A percentile compares a stretch with the other conserved stretches of the same genome.
Evolutionary conservation across 2,329 filamentous ascomycete genomes (phyloP).

Genomic region (Metarhizium rileyi): DNA sequence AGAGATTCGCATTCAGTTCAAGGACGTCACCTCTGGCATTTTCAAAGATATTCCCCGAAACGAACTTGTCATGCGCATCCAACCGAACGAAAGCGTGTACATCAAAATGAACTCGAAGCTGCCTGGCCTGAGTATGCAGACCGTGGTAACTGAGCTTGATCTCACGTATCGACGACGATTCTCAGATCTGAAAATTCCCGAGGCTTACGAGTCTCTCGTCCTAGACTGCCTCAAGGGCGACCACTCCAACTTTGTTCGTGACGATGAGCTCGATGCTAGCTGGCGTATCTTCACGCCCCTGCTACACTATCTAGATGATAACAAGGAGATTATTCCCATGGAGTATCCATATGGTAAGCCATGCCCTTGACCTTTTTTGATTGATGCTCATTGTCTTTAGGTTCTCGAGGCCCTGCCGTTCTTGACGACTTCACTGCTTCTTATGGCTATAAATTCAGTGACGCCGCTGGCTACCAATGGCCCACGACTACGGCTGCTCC

Average conservation of each 20-base stretch:
- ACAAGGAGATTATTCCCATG: conserved; percentile 99
- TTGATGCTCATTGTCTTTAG: conserved; percentile 38
- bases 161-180: conserved; percentile 96
- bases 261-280: conserved; percentile 92
- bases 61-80: conserved; percentile 97
- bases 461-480: conserved; percentile 94
- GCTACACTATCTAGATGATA: conserved; percentile 95
- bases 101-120: conserved; percentile 99
- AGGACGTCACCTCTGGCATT: conserved; percentile 97
- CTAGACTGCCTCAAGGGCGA: conserved; percentile 97
- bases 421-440: conserved; percentile 97
- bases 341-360: conserved; percentile 94
- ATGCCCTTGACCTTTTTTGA: neutral
- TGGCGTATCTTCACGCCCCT: conserved; percentile 99
- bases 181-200: conserved; percentile 98
- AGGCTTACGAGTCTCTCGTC: conserved; percentile 97
- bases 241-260: conserved; percentile 98
- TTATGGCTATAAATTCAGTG: conserved; percentile 98
- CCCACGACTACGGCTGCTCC: conserved; percentile 61
- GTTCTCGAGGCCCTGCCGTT: conserved; percentile 90
- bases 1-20: conserved; percentile 98
- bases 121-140: conserved; percentile 97
- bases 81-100: conserved; percentile 99
- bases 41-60: conserved; percentile 99
- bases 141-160: conserved; percentile 94